Conservation (phyloP, 352 stramenopile genomes). For the Globisporangium cederbergense region DNA sequence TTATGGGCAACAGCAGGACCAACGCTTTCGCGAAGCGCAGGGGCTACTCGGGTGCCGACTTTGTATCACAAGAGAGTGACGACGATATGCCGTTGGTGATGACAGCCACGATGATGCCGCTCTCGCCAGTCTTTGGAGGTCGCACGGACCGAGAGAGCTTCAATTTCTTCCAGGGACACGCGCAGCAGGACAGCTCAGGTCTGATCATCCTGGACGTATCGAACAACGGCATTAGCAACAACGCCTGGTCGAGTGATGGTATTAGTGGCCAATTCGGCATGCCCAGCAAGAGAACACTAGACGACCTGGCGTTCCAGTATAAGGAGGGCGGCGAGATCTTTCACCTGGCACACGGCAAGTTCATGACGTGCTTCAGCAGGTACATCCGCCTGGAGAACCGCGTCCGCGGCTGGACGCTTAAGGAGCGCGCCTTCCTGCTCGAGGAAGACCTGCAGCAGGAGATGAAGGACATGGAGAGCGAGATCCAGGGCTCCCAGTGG, state of each 20-base stretch:
- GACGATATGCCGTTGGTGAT: not conserved
- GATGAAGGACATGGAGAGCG: constrained; percentile 26
- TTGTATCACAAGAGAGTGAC: constrained; percentile 3
- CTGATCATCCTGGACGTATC: not conserved
- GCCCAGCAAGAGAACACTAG: constrained; percentile 30
- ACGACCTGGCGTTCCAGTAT: constrained; percentile 36
- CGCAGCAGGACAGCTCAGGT: not conserved
- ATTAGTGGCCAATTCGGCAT: not conserved
- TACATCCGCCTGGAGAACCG: constrained; percentile 63
- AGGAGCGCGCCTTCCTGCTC: constrained; percentile 48
- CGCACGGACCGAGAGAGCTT: not conserved
- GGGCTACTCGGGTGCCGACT: constrained; percentile 11
- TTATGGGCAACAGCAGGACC: not conserved
- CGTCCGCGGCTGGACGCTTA: constrained; percentile 36
- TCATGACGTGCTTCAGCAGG: constrained; percentile 48
- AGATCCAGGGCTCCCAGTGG: constrained; percentile 18
- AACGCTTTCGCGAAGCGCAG: constrained; percentile 2
- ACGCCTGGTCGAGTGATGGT: not conserved
- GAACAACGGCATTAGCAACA: not conserved
- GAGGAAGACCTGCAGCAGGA: constrained; percentile 67
- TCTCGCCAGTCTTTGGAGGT: constrained; percentile 1
- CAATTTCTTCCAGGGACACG: not conserved
- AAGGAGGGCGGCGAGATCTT: constrained; percentile 40
- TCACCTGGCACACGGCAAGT: constrained; percentile 34
- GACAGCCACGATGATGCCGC: not conserved